Conservation (phyloP, 306 rosid genomes). For the Senna siamea region DNA sequence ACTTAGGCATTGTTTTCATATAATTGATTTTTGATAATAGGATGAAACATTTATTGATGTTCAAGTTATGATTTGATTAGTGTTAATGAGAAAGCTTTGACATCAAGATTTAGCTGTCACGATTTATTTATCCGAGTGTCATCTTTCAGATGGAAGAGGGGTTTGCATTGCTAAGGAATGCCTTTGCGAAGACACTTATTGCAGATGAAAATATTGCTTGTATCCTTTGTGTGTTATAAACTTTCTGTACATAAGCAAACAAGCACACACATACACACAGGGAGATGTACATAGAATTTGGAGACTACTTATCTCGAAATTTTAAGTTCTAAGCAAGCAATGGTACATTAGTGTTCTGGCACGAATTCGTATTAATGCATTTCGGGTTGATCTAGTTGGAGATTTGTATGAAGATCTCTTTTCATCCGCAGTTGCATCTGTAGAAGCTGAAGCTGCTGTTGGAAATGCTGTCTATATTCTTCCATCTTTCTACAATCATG, state of each 20-base stretch:
- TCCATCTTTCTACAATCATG: constrained; percentile 92
- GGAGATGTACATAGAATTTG: background rate
- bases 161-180: constrained; percentile 62
- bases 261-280: constrained; percentile 24
- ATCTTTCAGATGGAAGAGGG: constrained; percentile 84
- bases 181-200: constrained; percentile 52
- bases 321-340: constrained; percentile 75
- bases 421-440: constrained; percentile 67
- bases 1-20: background rate
- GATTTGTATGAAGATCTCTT: constrained; percentile 76
- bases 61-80: constrained; percentile 24
- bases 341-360: constrained; percentile 79
- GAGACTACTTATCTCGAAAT: constrained; percentile 55
- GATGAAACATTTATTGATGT: constrained; percentile 21
- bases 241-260: constrained; percentile 33
- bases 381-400: constrained; percentile 76
- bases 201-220: constrained; percentile 64
- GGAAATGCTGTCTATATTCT: constrained; percentile 91
- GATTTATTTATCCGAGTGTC: constrained; percentile 25
- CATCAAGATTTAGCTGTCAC: constrained; percentile 14
- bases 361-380: constrained; percentile 86
- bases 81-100: constrained; percentile 30
- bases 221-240: constrained; percentile 61
- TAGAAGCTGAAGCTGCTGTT: constrained; percentile 80
- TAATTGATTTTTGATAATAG: constrained; percentile 15